Conservation (phyloP, 305 asterid species). For the Solanum chacoense region DNA sequence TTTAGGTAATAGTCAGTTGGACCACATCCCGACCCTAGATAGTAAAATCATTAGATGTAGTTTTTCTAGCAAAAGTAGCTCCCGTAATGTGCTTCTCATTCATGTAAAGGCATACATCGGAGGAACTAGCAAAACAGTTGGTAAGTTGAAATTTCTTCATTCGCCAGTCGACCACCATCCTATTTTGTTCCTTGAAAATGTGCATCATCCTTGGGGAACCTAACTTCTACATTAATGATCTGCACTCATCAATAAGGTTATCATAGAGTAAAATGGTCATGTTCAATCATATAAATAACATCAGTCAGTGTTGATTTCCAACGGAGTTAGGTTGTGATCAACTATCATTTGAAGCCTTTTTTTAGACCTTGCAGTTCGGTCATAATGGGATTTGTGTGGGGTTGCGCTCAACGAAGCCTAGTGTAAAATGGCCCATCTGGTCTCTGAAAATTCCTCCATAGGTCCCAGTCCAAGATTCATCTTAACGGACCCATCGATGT, state of each 20-base stretch:
- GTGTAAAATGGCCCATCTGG: background rate
- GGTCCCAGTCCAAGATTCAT: background rate
- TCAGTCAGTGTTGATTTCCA: background rate
- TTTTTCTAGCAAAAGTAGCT: background rate
- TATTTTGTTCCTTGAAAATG: background rate
- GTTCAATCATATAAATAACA: no score
- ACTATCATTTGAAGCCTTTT: background rate
- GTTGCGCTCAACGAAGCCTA: background rate
- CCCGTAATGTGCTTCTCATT: background rate
- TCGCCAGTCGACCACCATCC: background rate
- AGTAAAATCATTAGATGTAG: background rate
- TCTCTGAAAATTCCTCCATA: background rate
- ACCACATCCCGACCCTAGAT: background rate
- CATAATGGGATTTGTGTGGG: background rate
- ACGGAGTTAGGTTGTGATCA: background rate
- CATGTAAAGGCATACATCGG: background rate
- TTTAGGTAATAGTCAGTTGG: background rate
- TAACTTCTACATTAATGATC: background rate
- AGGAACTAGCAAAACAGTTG: background rate
- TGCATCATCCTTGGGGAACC: background rate
- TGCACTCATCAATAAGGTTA: background rate
- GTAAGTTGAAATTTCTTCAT: background rate
- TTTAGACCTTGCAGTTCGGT: no score
- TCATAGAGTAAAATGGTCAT: background rate
- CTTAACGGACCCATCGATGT: background rate